These are phyloP conservation scores for Colletotrichum sp. DNA, from an alignment of 2,329 filamentous ascomycete species.

Conservation along the genomic window DNA sequence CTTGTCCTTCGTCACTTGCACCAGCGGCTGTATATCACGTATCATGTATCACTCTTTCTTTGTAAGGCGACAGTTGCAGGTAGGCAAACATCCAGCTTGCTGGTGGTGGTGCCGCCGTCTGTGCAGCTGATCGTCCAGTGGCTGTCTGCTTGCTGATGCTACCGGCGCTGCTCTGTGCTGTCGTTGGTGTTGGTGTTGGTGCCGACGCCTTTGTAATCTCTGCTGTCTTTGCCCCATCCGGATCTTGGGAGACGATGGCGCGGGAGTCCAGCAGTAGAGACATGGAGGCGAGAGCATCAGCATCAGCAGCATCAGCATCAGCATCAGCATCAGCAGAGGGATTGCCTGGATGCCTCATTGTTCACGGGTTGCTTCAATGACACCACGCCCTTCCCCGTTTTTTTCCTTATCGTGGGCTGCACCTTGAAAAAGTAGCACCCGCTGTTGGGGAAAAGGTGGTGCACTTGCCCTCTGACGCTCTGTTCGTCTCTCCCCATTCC, in stretches of 20 bases:
- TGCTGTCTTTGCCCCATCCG: conserved; percentile 16
- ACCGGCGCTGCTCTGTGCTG: not conserved
- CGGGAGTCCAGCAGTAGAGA: not conserved
- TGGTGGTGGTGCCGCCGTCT: not conserved
- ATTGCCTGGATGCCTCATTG: conserved; percentile 20
- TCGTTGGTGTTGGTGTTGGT: not conserved
- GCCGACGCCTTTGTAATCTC: conserved; percentile 11
- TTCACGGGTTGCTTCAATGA: conserved; percentile 23
- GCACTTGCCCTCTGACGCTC: not conserved
- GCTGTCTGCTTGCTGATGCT: not conserved
- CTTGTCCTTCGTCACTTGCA: not conserved
- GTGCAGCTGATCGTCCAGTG: conserved; percentile 6
- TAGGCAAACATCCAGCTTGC: not conserved
- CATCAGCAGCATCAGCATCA: not conserved
- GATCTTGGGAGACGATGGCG: conserved; percentile 11
- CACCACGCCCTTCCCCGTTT: conserved; percentile 9
- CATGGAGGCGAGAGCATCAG: not conserved
- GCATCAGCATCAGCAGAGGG: not conserved
- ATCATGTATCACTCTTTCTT: not conserved
- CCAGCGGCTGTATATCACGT: not conserved
- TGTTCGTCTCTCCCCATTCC: conserved; percentile 3
- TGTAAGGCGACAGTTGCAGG: not conserved
- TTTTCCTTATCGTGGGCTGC: not conserved
- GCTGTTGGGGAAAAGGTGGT: not conserved
- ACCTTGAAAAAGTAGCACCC: not conserved